A percentile compares a stretch with the other conserved stretches of the same genome.
phyloP scores from a whole-genome alignment of 257 asterid genomes.

The Mitragyna speciosa region DNA sequence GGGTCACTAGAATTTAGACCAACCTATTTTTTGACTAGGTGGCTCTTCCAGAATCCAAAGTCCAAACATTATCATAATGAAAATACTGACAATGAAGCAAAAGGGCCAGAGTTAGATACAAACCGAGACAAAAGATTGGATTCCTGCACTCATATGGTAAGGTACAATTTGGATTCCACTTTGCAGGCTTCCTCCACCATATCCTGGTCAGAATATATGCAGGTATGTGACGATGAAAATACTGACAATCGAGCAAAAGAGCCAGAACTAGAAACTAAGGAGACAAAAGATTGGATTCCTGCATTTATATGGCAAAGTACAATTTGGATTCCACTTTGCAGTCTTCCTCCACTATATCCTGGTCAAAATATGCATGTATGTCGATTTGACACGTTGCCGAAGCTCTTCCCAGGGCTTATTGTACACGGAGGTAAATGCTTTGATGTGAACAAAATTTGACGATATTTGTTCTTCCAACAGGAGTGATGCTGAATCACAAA shows the following conservation, averaged over 20 bases:
- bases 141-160: background rate
- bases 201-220: background rate
- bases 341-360: background rate
- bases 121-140: background rate
- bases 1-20: too few species aligned
- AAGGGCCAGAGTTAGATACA: background rate
- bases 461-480: background rate
- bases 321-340: background rate
- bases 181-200: background rate
- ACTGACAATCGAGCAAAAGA: background rate
- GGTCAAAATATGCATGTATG: background rate
- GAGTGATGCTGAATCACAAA: too few species aligned
- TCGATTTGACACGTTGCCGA: background rate
- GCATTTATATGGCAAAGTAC: background rate
- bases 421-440: too few species aligned
- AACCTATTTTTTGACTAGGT: background rate
- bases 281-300: background rate
- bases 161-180: constrained; percentile 10
- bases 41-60: background rate
- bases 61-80: background rate
- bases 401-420: background rate
- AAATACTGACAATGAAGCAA: background rate
- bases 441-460: background rate
- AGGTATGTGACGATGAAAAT: background rate
- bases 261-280: background rate